Evolutionary conservation across 2,329 filamentous ascomycete species (phyloP).

Genomic region (Pestalotiopsis sp.): DNA sequence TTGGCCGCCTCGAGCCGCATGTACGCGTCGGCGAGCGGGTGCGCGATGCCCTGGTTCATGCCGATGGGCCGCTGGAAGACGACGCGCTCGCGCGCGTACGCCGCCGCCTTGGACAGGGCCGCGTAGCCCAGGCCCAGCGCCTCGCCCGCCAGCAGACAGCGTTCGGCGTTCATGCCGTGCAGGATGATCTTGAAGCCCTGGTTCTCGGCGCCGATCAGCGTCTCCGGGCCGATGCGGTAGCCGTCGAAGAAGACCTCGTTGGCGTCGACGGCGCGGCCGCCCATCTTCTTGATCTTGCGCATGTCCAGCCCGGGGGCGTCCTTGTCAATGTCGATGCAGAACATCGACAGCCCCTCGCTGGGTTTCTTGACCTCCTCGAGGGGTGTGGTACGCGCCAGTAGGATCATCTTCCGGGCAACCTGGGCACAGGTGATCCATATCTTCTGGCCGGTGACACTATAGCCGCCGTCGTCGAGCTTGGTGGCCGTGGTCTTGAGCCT

Average conservation of each 20-base stretch:
- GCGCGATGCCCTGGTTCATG: slow-evolving; percentile 65
- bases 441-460: slow-evolving; percentile 75
- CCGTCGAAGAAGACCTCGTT: slow-evolving; percentile 89
- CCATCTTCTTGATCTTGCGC: slow-evolving; percentile 82
- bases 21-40: slow-evolving; percentile 66
- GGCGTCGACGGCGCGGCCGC: slow-evolving; percentile 77
- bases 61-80: slow-evolving; percentile 69
- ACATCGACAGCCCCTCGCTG: slow-evolving; percentile 76
- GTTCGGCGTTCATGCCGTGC: slow-evolving; percentile 79
- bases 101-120: slow-evolving; percentile 61
- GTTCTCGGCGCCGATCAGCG: slow-evolving; percentile 71
- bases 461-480: slow-evolving; percentile 55
- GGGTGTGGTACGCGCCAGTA: slow-evolving; percentile 75
- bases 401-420: slow-evolving; percentile 80
- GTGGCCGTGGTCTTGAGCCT: slow-evolving; percentile 67
- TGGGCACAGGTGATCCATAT: slow-evolving; percentile 90
- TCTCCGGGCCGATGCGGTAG: slow-evolving; percentile 65
- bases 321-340: slow-evolving; percentile 77
- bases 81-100: slow-evolving; percentile 67
- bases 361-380: slow-evolving; percentile 68
- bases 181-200: slow-evolving; percentile 79
- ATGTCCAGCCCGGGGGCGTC: slow-evolving; percentile 62
- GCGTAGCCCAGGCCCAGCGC: slow-evolving; percentile 80
- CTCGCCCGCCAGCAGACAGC: slow-evolving; percentile 76
- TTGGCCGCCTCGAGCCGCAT: slow-evolving; percentile 68